Percentiles rank a stretch among this genome's conserved stretches.
phyloP scores from a whole-genome alignment of 139 green algal genomes.

The Pleodorina starrii region DNA sequence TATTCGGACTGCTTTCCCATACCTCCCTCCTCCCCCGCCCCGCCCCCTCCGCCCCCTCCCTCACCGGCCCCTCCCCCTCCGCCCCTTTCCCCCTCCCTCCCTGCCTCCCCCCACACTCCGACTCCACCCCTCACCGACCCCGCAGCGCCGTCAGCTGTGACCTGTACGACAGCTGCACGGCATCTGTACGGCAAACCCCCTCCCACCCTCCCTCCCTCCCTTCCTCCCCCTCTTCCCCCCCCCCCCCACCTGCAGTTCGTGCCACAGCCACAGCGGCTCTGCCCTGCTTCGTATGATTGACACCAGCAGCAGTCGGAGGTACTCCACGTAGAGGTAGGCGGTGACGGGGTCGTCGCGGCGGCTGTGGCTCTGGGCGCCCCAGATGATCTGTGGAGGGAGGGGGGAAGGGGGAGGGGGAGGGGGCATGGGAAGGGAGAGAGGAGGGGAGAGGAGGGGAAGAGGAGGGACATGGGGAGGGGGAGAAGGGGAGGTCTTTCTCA shows the following conservation, averaged over 20 bases:
- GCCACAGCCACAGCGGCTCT: constrained; percentile 50
- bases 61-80: background rate
- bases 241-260: constrained; percentile 42
- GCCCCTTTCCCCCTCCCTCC: background rate
- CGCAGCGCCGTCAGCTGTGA: background rate
- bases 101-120: background rate
- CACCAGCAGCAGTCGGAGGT: constrained; percentile 40
- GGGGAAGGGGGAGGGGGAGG: background rate
- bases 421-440: background rate
- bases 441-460: background rate
- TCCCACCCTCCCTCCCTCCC: background rate
- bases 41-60: background rate
- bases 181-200: no score
- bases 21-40: background rate
- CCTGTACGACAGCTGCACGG: no score
- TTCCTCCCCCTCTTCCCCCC: background rate
- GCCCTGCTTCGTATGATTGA: constrained; percentile 3
- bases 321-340: constrained; percentile 45
- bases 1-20: background rate
- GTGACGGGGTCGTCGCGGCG: constrained; percentile 27
- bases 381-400: constrained; percentile 18
- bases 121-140: background rate
- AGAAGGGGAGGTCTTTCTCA: no score
- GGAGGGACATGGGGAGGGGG: no score
- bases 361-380: constrained; percentile 36